Conservation (phyloP, 192 early-diverging fungal species). For the Coemansia sp. region DNA sequence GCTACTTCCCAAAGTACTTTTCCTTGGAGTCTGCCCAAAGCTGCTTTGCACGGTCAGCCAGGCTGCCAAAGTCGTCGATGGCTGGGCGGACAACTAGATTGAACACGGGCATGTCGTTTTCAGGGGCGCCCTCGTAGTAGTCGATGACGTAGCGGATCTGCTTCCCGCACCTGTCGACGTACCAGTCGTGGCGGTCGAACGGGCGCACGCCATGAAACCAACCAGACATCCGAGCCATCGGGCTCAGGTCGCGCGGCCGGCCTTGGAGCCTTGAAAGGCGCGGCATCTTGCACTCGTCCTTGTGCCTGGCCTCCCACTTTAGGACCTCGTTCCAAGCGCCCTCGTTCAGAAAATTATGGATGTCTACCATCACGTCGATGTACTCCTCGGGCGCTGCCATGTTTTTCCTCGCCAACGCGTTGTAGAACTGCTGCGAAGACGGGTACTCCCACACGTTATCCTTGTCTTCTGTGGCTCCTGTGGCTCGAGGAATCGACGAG, state of each 20-base stretch:
- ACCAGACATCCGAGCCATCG: conserved; percentile 60
- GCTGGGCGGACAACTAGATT: conserved; percentile 94
- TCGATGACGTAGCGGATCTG: conserved; percentile 96
- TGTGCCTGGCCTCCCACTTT: conserved; percentile 77
- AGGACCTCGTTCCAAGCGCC: conserved; percentile 92
- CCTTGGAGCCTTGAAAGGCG: conserved; percentile 83
- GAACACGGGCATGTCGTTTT: conserved; percentile 80
- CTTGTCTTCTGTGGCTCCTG: conserved; percentile 30
- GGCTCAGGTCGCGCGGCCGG: conserved; percentile 73
- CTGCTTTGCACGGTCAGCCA: conserved; percentile 65
- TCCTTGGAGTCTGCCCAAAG: conserved; percentile 53
- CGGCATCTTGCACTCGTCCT: conserved; percentile 59
- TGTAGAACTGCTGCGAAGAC: conserved; percentile 88
- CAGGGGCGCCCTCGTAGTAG: conserved; percentile 81
- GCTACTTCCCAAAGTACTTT: conserved; percentile 23
- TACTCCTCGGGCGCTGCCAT: conserved; percentile 83
- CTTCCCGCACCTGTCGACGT: conserved; percentile 85
- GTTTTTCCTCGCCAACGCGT: conserved; percentile 80
- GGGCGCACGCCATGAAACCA: conserved; percentile 73
- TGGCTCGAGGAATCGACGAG: conserved; percentile 68
- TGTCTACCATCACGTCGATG: conserved; percentile 91
- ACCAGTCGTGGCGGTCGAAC: conserved; percentile 99
- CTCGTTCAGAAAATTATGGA: conserved; percentile 98
- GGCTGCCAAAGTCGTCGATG: conserved; percentile 71
- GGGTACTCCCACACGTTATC: conserved; percentile 76